Evolutionary conservation across 2,329 filamentous ascomycete genomes (phyloP), one percentile per base, ranked within the genome.

Genomic region (Aspergillus neoniger): DNA sequence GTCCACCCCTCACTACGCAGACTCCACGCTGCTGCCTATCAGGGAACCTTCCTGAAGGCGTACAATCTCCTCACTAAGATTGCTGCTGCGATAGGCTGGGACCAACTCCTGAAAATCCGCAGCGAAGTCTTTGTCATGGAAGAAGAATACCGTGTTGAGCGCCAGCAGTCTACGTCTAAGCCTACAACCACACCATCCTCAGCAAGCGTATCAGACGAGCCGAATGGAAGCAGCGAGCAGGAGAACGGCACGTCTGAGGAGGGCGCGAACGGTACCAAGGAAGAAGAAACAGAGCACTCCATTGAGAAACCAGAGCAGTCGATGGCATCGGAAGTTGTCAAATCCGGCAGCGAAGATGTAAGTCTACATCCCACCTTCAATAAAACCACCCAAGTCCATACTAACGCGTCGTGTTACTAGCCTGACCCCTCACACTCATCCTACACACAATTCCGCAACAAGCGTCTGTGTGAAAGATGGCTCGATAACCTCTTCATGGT

Each of bases 111-210:
- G 55, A 96, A 92, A 77, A 96, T 96, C 70, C 86, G 95, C 67
- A 98, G 94, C 79, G 93, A 94, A 64, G 95, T 99, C 1, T 99
- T 99, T 69, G 95, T 99, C 52, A 99, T 99, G 95, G 95, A 99
- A 75, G 95, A 99, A 72, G 95, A 99, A 76, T 99, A 99, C 74
- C 88, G 95, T 52, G 90, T 89, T 59, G 95, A 98, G 78, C 74
- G 77, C 19, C 74, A 80, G 48, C 70, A 79, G 55, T 68, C 68
- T 32, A 50, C 67, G 38, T 48, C 67, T 58, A 68, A 65, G 58
- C 57, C 60, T 19, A 57, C 55, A 17, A 49, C 64, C 39, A 55
- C 55, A 17, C 51, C 64, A 32, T 50, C 62, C 25, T 41, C 59
- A 4, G 55, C 30, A 25, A 81, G 63, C 66, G 74, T 55, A 69